Conservation (phyloP, 2,329 filamentous ascomycete genomes). For the Aspergillus alliaceus region DNA sequence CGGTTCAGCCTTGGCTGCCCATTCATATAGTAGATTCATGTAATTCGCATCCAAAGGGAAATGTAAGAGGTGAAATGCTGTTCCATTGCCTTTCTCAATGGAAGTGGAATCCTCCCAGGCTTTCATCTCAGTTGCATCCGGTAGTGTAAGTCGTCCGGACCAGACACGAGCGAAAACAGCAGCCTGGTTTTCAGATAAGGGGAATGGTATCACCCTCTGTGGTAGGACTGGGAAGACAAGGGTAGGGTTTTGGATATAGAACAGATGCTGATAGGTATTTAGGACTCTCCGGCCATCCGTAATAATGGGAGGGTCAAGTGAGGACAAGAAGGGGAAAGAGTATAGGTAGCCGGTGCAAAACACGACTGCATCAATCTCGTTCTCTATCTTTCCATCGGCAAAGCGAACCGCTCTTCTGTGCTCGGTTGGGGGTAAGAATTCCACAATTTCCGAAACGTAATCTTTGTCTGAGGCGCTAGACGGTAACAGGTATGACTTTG, state of each 20-base stretch:
- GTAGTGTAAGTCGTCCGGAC: constrained; percentile 68
- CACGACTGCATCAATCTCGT: constrained; percentile 70
- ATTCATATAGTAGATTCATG: constrained; percentile 45
- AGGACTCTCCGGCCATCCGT: constrained; percentile 69
- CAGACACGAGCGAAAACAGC: constrained; percentile 76
- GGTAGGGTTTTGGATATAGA: constrained; percentile 73
- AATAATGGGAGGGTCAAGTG: constrained; percentile 57
- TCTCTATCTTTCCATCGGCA: constrained; percentile 63
- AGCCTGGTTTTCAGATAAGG: constrained; percentile 74
- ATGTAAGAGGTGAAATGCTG: constrained; percentile 55
- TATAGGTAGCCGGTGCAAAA: constrained; percentile 93
- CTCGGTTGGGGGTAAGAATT: constrained; percentile 53
- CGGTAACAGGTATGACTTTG: constrained; percentile 48
- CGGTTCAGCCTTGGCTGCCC: constrained; percentile 37
- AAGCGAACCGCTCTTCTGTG: constrained; percentile 64
- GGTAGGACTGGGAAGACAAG: constrained; percentile 74
- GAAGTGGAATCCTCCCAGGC: constrained; percentile 60
- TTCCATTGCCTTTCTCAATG: constrained; percentile 47
- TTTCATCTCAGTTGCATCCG: constrained; percentile 63
- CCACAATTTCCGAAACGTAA: constrained; percentile 54
- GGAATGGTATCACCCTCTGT: constrained; percentile 86
- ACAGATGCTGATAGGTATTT: constrained; percentile 75
- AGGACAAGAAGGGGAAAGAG: constrained; percentile 69
- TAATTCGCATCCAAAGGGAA: constrained; percentile 51
- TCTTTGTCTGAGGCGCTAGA: constrained; percentile 53